Percentiles rank a stretch among this genome's conserved stretches.
Conservation (phyloP, 2,329 filamentous ascomycete genomes). For the Sporothrix mexicana region DNA sequence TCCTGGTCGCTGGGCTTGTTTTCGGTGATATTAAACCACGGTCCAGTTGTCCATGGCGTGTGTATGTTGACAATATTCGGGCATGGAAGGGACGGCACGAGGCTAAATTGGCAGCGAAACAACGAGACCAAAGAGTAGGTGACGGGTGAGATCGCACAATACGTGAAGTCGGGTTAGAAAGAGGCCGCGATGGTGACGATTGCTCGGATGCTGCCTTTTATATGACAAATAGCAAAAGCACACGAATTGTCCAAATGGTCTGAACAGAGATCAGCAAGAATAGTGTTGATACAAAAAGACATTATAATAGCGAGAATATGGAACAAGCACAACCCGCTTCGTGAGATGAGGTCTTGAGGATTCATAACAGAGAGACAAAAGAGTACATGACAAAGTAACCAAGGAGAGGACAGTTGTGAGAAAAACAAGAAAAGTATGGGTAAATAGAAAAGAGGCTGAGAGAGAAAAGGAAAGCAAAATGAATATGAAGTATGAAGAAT, state of each 20-base stretch:
- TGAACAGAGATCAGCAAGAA: background rate
- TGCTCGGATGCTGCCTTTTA: background rate
- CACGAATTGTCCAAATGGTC: too few relatives aligned
- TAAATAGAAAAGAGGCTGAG: background rate
- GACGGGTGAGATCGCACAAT: background rate
- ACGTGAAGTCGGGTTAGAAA: background rate
- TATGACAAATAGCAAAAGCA: too few relatives aligned
- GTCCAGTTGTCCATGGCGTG: background rate
- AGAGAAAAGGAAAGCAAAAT: background rate
- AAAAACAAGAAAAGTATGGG: background rate
- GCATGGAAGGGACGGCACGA: constrained; percentile 3
- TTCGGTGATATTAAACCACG: background rate
- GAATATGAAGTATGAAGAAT: background rate
- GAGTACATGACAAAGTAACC: background rate
- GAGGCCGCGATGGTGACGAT: background rate
- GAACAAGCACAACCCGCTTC: background rate
- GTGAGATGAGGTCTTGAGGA: background rate
- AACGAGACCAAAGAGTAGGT: background rate
- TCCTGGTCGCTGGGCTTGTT: background rate
- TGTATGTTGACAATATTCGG: background rate
- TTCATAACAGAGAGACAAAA: background rate
- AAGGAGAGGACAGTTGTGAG: too few relatives aligned
- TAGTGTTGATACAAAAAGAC: background rate
- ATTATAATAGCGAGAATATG: background rate
- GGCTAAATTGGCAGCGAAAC: background rate